These are phyloP conservation scores for Talaromyces sp. DNA, from an alignment of 2,329 filamentous ascomycete genomes.

Conservation along the genomic window DNA sequence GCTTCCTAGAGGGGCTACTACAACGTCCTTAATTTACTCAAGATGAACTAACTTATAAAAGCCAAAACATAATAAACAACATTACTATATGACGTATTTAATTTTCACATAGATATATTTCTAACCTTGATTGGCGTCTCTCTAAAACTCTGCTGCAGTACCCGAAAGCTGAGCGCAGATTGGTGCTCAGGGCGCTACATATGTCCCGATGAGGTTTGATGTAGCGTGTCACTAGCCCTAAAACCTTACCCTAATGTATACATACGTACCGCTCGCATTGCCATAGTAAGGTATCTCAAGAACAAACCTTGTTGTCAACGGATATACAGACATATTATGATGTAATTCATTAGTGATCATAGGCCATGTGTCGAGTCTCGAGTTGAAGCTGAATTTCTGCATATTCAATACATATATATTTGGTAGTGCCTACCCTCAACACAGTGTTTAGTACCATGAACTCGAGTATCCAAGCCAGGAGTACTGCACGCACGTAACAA, in stretches of 20 bases:
- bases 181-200: neutral
- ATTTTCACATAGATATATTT: neutral
- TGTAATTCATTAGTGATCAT: neutral
- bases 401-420: neutral
- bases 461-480: no score
- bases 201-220: neutral
- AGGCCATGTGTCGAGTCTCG: neutral
- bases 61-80: neutral
- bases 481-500: no score
- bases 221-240: neutral
- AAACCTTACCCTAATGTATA: no score
- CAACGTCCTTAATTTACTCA: no score
- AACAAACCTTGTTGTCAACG: neutral
- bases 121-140: neutral
- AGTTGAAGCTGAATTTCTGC: neutral
- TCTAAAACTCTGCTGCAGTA: neutral
- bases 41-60: neutral
- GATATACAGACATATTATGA: neutral
- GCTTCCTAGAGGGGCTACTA: neutral
- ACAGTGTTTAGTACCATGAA: no score
- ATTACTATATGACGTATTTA: neutral
- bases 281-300: no score
- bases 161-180: neutral
- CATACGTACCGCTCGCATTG: no score
- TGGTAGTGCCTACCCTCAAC: no score